phyloP scores from a whole-genome alignment of 306 rosid genomes.

The Canavalia ensiformis region DNA sequence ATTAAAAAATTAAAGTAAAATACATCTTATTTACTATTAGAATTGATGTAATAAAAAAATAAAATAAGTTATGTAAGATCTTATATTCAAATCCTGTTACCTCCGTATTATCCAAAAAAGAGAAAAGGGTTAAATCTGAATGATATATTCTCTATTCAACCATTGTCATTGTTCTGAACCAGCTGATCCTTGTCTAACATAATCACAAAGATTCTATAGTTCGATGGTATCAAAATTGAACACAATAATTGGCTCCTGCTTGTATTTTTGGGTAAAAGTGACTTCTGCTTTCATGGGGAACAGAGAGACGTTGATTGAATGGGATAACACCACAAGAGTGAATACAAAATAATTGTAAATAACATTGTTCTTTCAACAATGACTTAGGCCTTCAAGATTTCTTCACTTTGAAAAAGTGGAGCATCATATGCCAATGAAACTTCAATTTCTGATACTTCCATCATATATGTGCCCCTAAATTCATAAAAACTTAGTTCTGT shows the following conservation, averaged over 20 bases:
- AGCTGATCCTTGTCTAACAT: constrained; percentile 20
- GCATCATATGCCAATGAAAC: not conserved
- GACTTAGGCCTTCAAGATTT: not conserved
- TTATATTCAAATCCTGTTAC: too few species aligned
- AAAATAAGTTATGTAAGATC: too few species aligned
- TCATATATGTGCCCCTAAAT: not conserved
- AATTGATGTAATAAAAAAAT: too few species aligned
- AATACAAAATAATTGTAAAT: not conserved
- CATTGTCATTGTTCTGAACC: constrained; percentile 5
- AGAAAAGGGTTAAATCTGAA: not conserved
- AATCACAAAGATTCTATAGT: constrained; percentile 15
- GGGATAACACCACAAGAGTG: not conserved
- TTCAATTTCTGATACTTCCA: not conserved
- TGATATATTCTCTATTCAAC: constrained; percentile 25
- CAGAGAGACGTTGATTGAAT: not conserved
- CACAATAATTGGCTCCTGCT: constrained; percentile 11
- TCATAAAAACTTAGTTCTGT: not conserved
- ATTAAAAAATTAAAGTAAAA: not conserved
- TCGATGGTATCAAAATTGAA: constrained; percentile 34
- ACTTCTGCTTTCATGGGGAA: not conserved
- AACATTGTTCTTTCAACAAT: not conserved
- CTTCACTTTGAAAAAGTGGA: not conserved
- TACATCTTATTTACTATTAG: not conserved
- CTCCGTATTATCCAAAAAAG: not conserved
- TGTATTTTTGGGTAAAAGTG: constrained; percentile 12